Conservation (phyloP, 73 alveolate genomes). For the Paramecium sonneborni region DNA sequence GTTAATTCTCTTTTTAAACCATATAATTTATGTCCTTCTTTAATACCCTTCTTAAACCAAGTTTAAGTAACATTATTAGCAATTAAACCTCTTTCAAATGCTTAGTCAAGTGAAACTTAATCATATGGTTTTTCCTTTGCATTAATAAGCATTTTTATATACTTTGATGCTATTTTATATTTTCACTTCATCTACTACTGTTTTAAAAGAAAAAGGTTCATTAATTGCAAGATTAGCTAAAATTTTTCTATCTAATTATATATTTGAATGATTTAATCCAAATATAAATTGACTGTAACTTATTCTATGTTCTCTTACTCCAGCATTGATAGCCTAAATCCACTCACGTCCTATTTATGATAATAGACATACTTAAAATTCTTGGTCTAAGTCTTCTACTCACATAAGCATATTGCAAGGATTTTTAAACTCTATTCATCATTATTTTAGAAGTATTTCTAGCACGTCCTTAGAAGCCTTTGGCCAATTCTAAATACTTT, state of each 20-base stretch:
- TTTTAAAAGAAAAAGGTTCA: slow-evolving; percentile 86
- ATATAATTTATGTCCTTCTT: neutral
- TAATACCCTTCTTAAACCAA: slow-evolving; percentile 27
- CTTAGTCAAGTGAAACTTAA: neutral
- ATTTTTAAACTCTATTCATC: slow-evolving; percentile 74
- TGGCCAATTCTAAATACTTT: slow-evolving; percentile 75
- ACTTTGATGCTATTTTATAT: slow-evolving; percentile 62
- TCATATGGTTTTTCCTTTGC: slow-evolving; percentile 1
- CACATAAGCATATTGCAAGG: slow-evolving; percentile 76
- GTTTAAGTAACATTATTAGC: neutral
- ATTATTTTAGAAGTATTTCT: slow-evolving; percentile 78
- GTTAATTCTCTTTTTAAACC: slow-evolving; percentile 12
- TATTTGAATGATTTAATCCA: slow-evolving; percentile 79
- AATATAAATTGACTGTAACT: slow-evolving; percentile 76
- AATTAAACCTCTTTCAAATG: slow-evolving; percentile 31
- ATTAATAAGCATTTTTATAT: neutral
- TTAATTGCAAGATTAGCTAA: slow-evolving; percentile 77
- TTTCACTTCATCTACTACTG: slow-evolving; percentile 81
- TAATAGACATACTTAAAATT: slow-evolving; percentile 52
- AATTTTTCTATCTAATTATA: slow-evolving; percentile 81
- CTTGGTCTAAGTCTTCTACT: slow-evolving; percentile 83
- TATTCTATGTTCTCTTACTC: slow-evolving; percentile 80
- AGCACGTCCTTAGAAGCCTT: slow-evolving; percentile 80
- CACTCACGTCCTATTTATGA: slow-evolving; percentile 72
- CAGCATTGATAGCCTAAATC: slow-evolving; percentile 82